phyloP scores from a whole-genome alignment of 2,329 filamentous ascomycete species.

The Mollisiaceae sp. region DNA sequence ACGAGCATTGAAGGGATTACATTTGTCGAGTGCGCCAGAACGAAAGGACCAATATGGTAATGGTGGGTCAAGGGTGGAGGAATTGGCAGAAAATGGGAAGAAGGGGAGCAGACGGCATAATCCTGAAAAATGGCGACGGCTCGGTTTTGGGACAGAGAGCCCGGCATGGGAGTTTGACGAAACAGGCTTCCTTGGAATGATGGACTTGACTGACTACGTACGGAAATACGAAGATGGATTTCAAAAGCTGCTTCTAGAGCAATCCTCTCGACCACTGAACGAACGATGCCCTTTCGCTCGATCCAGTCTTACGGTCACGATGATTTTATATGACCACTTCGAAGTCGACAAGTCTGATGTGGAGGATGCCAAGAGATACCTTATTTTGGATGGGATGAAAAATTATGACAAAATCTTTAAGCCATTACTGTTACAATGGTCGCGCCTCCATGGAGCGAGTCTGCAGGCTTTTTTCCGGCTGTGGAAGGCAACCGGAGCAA shows the following conservation, averaged over 20 bases:
- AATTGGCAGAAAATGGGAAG: constrained; percentile 46
- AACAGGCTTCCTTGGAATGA: constrained; percentile 91
- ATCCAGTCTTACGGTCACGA: constrained; percentile 84
- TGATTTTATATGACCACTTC: constrained; percentile 93
- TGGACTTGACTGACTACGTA: constrained; percentile 95
- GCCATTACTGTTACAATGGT: constrained; percentile 91
- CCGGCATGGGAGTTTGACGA: constrained; percentile 84
- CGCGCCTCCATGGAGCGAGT: constrained; percentile 82
- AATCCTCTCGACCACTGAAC: constrained; percentile 72
- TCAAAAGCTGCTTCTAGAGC: constrained; percentile 89
- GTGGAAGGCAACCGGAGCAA: constrained; percentile 89
- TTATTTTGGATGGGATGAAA: constrained; percentile 73
- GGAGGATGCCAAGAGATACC: constrained; percentile 78
- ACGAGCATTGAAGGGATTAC: constrained; percentile 75
- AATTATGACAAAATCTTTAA: constrained; percentile 87
- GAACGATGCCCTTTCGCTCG: constrained; percentile 86
- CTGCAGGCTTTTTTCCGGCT: constrained; percentile 87
- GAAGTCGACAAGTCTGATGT: constrained; percentile 85
- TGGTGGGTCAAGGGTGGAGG: constrained; percentile 39
- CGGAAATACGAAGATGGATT: constrained; percentile 90
- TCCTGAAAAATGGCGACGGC: constrained; percentile 88
- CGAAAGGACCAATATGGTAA: constrained; percentile 46
- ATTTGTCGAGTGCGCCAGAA: constrained; percentile 80
- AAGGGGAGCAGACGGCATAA: constrained; percentile 76
- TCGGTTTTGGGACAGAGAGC: constrained; percentile 91